Base-by-base conservation (phyloP, 805 yeast genomes). In the Hanseniaspora guilliermondii region DNA sequence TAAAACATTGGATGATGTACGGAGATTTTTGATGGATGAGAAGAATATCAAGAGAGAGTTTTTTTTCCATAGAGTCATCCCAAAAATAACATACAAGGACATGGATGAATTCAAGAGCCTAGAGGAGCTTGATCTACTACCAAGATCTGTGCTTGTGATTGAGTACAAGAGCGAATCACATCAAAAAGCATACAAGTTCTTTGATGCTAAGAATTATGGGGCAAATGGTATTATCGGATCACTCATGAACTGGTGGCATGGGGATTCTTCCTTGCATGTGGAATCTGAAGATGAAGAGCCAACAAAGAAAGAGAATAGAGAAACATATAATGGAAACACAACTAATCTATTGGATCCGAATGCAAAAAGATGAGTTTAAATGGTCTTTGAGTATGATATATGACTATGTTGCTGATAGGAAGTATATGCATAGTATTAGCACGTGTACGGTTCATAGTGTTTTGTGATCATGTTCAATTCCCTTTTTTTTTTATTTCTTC, bases 131-230 rank as follows among this genome's bases (percentile, higher is more conserved):
- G 80, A 78, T 22, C 69, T 88, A 50, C 73, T 77, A 16, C 89
- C 91, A 2, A 73, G 94, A 56, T 82, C 94, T 11, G 86, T 84
- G 0, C 66, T 88, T 47, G 80, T 86, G 24, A 69, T 88, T 58
- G 84, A 85, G 62, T 45, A 45, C 12, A 50, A 35, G n/a, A 19
- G 27, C 21, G 89, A 93, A 0, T 64, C 60, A 39, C 38, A 49
- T 12, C 36, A 37, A 2, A 55, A 55, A 7, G 47, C 47, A 19
- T 64, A n/a, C 53, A 62, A 12, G 27, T 56, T 66, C 72, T 48
- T 61, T 27, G 64, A 53, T 22, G 62, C 56, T 16, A 59, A 60
- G 32, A 59, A 22, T 61, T 65, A 14, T 67, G 74, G 0, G 55
- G 69, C 7, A 39, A 71, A 4, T 65, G 65, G 55, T 57, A 71